Evolutionary conservation across 1,139 yeast genomes (phyloP).

Genomic region (Debaryomyces subglobosus): DNA sequence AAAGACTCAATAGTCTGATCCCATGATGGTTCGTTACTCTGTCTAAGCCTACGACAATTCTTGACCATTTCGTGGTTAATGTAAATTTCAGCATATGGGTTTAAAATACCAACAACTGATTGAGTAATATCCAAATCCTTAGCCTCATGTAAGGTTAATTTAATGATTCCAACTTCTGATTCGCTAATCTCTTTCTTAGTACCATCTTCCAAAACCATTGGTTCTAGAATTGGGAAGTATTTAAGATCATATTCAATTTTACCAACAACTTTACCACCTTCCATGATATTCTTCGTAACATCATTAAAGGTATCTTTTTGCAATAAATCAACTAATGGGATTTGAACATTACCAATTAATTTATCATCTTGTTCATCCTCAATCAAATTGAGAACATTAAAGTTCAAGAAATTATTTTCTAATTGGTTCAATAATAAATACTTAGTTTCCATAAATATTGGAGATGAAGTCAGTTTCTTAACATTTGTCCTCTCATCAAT

Average conservation of each 20-base stretch:
- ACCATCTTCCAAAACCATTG: slow-evolving; percentile 52
- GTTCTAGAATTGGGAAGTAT: slow-evolving; percentile 62
- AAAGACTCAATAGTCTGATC: slow-evolving; percentile 63
- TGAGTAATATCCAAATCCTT: slow-evolving; percentile 65
- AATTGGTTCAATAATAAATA: slow-evolving; percentile 60
- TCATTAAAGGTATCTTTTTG: slow-evolving; percentile 50
- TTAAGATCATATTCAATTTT: slow-evolving; percentile 60
- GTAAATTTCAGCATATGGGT: slow-evolving; percentile 70
- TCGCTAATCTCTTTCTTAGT: slow-evolving; percentile 52
- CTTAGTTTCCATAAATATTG: slow-evolving; percentile 68
- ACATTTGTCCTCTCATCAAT: slow-evolving; percentile 56
- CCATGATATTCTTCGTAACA: slow-evolving; percentile 39
- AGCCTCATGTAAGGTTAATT: slow-evolving; percentile 72
- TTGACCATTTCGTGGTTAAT: slow-evolving; percentile 57
- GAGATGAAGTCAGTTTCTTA: slow-evolving; percentile 56
- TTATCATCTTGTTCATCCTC: slow-evolving; percentile 57
- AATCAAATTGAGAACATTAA: slow-evolving; percentile 55
- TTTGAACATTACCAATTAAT: slow-evolving; percentile 57
- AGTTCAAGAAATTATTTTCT: slow-evolving; percentile 55
- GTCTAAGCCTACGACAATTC: slow-evolving; percentile 61
- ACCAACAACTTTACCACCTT: slow-evolving; percentile 64
- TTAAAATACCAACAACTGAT: slow-evolving; percentile 69
- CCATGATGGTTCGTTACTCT: slow-evolving; percentile 74
- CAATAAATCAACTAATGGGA: slow-evolving; percentile 59
- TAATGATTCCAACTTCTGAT: slow-evolving; percentile 70